Conservation (phyloP, 805 yeast species). For the Candida ponderosae region DNA sequence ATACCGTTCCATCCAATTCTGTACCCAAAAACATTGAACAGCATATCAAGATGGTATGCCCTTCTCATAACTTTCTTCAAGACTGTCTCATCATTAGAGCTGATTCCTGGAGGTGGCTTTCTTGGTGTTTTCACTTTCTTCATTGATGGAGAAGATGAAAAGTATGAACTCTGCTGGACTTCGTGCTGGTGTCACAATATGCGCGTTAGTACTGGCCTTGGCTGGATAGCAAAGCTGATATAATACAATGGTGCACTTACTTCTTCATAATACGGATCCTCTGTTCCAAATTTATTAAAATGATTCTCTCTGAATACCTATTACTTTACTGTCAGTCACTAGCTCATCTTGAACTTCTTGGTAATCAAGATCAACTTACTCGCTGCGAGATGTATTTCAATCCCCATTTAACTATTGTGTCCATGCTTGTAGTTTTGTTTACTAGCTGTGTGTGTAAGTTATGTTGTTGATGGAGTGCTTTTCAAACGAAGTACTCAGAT, state of each 20-base stretch:
- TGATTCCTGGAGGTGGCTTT: conserved; percentile 47
- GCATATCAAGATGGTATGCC: conserved; percentile 65
- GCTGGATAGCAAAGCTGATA: not conserved
- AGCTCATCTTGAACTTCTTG: not conserved
- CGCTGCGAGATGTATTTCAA: conserved; percentile 15
- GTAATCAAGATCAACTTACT: conserved; percentile 6
- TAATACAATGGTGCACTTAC: conserved; percentile 15
- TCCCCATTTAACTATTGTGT: conserved; percentile 14
- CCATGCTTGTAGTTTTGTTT: too few relatives aligned
- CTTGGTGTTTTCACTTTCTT: conserved; percentile 20
- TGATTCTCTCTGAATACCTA: conserved; percentile 24
- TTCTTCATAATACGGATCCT: conserved; percentile 34
- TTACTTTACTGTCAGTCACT: not conserved
- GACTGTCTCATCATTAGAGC: conserved; percentile 41
- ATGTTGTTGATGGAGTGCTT: too few relatives aligned
- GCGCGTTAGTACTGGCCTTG: not conserved
- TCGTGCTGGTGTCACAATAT: conserved; percentile 7
- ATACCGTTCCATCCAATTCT: conserved; percentile 64
- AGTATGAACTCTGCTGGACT: conserved; percentile 13
- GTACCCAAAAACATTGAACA: conserved; percentile 54
- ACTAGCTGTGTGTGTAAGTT: too few relatives aligned
- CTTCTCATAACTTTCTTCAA: conserved; percentile 43
- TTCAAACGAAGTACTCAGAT: too few relatives aligned
- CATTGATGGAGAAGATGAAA: conserved; percentile 9
- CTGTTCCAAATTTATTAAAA: conserved; percentile 30